These are phyloP conservation scores for Yarrowia deformans DNA, from an alignment of 805 yeast species.

Conservation along the genomic window DNA sequence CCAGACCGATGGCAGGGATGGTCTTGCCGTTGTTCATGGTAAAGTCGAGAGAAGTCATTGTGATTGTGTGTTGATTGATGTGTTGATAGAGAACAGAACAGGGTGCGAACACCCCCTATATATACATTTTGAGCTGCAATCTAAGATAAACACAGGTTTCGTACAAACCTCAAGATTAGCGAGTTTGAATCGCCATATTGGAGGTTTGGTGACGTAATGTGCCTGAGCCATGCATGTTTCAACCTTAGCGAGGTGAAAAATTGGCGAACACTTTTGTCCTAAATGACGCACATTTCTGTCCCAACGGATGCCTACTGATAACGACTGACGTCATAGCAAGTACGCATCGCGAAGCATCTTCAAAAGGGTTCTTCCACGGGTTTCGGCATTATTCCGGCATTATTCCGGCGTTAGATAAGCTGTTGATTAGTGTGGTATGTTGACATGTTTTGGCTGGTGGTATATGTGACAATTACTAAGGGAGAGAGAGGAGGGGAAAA, in stretches of 20 bases:
- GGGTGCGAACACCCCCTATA: not conserved
- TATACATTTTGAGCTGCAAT: not conserved
- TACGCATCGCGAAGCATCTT: not conserved
- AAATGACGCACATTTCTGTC: slow-evolving; percentile 24
- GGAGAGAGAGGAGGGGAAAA: not conserved
- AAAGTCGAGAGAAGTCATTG: slow-evolving; percentile 44
- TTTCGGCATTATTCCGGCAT: not conserved
- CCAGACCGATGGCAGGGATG: slow-evolving; percentile 75
- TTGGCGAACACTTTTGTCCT: slow-evolving; percentile 17
- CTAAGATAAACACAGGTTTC: not conserved
- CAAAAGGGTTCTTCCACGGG: not conserved
- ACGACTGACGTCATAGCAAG: slow-evolving; percentile 26
- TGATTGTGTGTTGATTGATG: slow-evolving; percentile 1
- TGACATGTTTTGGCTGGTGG: not conserved
- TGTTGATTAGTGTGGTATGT: not conserved
- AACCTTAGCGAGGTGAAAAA: not conserved
- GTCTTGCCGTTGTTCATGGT: slow-evolving; percentile 62
- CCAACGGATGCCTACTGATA: not conserved
- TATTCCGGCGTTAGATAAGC: slow-evolving; percentile 8
- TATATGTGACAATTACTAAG: not conserved
- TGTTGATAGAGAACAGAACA: not conserved
- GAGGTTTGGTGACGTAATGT: slow-evolving; percentile 34
- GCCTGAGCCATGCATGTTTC: not conserved
- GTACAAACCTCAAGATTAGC: slow-evolving; percentile 7
- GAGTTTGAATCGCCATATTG: slow-evolving; percentile 13